Conservation (phyloP, 2,329 filamentous ascomycete genomes). For the Cladophialophora exuberans region DNA sequence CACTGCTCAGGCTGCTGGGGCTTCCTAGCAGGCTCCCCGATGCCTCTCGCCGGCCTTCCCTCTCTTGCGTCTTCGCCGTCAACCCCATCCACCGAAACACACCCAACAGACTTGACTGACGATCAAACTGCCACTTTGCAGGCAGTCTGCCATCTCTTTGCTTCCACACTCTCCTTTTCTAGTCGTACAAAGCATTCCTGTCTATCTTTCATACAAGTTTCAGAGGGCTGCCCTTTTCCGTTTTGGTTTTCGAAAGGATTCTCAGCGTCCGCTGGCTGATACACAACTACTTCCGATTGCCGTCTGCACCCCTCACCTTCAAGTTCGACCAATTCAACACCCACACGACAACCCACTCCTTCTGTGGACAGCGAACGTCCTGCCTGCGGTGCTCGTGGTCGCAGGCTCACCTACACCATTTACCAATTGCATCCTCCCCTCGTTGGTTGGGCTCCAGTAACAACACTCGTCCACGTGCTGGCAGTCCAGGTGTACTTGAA, state of each 20-base stretch:
- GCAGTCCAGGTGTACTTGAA: no score
- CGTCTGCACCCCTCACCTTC: slow-evolving; percentile 2
- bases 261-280: slow-evolving; percentile 4
- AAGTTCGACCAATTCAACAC: not conserved
- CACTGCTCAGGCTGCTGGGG: not conserved
- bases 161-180: slow-evolving; percentile 2
- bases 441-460: no score
- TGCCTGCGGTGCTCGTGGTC: not conserved
- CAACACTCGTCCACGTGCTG: slow-evolving; percentile 2
- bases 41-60: no score
- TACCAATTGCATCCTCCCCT: no score
- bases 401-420: not conserved
- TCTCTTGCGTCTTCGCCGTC: not conserved
- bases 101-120: slow-evolving; percentile 15
- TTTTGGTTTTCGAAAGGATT: not conserved
- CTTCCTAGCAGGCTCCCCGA: no score
- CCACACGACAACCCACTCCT: not conserved
- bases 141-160: slow-evolving; percentile 2
- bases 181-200: slow-evolving; percentile 6
- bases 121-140: slow-evolving; percentile 13
- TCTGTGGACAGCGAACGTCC: not conserved
- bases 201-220: not conserved
- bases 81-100: slow-evolving; percentile 1
- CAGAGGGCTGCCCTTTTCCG: not conserved
- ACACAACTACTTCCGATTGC: not conserved